Evolutionary conservation across 306 rosid species (phyloP), one percentile per base, ranked within the genome.

Genomic region (Castanea sativa): DNA sequence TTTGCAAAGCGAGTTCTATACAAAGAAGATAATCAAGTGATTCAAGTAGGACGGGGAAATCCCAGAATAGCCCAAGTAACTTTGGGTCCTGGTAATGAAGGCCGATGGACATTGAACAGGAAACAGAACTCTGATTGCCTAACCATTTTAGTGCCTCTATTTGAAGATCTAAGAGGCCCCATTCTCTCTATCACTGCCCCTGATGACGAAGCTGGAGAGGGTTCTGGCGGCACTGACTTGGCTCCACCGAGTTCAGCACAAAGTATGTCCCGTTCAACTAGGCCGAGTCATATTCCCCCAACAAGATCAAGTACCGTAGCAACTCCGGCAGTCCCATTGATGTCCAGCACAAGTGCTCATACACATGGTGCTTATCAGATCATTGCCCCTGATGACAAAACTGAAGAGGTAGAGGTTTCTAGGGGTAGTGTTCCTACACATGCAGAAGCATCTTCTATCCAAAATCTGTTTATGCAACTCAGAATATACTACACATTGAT

Each of bases 131-230:
- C 95, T 53, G 29, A 79, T 71, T 78, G 71, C 70, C 85, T 88
- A 21, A 85, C 78, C 73, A 90, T 90, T 43, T 83, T 92, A 32
- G 97, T 91, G 29, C 97, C 95, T 30, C 81, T 92, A 21, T 92
- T 91, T 63, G 99, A 92, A 90, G 99, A 94, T 74, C 83, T 94
- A 20, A 85, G 97, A 83, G 99, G 99, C 79, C 97, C 97, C 49
- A 94, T 94, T 95, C 91, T 92, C 69, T 89, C 97, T 14, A 7
- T 38, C 43, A 38, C 0, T 2, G 11, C 43, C 10, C 43, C 2
- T 38, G 0, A 38, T 38, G 43, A 38, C 0, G 9, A 38, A 38
- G 10, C 10, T 38, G 10, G 43, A 38, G 43, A 6, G 43, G 43
- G 10, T 38, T 38, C 43, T 38, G 7, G 43, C 0, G 0, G 0